phyloP scores from a whole-genome alignment of 1,139 yeast genomes.

The Debaryomycetaceae sp. region DNA sequence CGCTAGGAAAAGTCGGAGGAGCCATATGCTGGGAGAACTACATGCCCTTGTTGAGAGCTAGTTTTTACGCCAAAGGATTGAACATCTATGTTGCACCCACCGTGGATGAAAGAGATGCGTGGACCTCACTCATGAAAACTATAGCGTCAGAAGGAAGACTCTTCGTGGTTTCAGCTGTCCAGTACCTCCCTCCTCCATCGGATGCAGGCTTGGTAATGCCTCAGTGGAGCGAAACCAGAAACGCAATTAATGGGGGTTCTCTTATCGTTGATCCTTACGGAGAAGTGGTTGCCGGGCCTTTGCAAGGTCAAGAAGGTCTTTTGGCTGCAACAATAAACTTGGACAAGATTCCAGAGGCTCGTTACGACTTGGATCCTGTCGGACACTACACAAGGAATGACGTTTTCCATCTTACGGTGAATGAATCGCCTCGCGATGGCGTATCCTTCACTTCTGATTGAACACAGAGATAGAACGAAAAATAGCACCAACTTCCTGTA shows the following conservation, averaged over 20 bases:
- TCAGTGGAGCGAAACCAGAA: conserved; percentile 17
- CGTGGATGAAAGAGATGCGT: conserved; percentile 33
- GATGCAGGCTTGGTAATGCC: conserved; percentile 10
- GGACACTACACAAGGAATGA: conserved; percentile 41
- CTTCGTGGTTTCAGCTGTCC: conserved; percentile 29
- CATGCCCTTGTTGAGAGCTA: conserved; percentile 30
- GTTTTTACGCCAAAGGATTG: conserved; percentile 36
- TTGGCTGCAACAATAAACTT: conserved; percentile 32
- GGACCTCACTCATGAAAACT: conserved; percentile 31
- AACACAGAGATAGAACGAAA: no score
- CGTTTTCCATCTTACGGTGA: conserved; percentile 32
- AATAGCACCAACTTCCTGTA: no score
- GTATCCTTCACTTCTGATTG: no score
- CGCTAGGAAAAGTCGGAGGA: conserved; percentile 33
- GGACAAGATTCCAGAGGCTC: conserved; percentile 26
- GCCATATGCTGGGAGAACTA: conserved; percentile 44
- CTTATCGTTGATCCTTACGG: conserved; percentile 37
- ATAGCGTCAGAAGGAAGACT: conserved; percentile 31
- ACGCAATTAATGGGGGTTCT: conserved; percentile 37
- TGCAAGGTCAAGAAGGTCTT: conserved; percentile 32
- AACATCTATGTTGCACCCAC: conserved; percentile 40
- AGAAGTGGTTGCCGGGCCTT: conserved; percentile 38
- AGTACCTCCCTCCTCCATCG: conserved; percentile 18
- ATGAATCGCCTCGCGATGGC: conserved; percentile 14
- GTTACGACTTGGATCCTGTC: conserved; percentile 33